These are phyloP conservation scores for Thraustochytrium striatum DNA, from an alignment of 352 stramenopile species.

Conservation along the genomic window DNA sequence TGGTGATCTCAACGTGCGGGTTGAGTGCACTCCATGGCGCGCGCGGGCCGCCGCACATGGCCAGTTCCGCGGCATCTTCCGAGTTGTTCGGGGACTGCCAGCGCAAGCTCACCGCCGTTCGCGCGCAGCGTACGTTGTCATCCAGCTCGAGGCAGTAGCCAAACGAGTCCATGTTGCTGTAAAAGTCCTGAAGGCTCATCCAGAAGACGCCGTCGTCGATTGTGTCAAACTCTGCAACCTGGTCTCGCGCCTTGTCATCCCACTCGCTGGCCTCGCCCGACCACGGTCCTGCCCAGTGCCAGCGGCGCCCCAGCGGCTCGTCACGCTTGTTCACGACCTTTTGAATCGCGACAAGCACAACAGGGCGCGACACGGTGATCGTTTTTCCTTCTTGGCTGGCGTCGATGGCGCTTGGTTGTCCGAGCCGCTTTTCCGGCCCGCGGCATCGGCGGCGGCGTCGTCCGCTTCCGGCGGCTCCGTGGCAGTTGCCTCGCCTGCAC, in stretches of 20 bases:
- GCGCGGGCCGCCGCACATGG: background rate
- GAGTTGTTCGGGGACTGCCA: background rate
- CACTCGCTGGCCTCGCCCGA: background rate
- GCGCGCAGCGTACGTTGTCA: background rate
- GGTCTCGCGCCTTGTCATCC: background rate
- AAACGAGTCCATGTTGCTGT: no score
- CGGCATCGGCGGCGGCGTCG: no score
- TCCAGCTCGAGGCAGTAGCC: no score
- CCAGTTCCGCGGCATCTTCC: background rate
- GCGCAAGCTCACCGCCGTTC: background rate
- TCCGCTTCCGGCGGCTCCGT: no score
- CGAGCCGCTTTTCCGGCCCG: no score
- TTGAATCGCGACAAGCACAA: background rate
- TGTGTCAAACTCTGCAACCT: background rate
- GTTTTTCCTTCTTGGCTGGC: no score
- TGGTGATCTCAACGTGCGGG: background rate
- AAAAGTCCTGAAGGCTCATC: constrained; percentile 2
- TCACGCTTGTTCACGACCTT: background rate
- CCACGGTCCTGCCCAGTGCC: background rate
- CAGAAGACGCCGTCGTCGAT: constrained; percentile 2
- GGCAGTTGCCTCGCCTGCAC: no score
- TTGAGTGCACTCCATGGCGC: background rate
- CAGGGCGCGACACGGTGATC: background rate
- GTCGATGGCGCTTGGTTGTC: no score
- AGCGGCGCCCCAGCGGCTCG: background rate